phyloP scores from a whole-genome alignment of 768 basidiomycete genomes.

The Melanogaster broomeanus region DNA sequence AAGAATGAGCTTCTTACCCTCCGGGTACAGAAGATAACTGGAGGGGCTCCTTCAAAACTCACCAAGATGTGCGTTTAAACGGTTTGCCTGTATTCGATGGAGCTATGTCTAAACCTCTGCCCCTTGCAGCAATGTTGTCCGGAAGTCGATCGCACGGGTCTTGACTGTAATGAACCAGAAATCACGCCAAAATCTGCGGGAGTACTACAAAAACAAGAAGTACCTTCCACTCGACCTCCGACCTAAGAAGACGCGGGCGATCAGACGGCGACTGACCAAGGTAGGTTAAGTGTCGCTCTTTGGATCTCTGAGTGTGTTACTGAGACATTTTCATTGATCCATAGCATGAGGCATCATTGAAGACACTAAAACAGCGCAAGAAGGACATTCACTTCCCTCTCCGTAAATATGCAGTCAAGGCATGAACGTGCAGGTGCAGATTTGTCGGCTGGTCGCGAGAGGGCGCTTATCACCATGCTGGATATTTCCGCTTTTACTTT shows the following conservation, averaged over 20 bases:
- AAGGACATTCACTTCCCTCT: slow-evolving; percentile 92
- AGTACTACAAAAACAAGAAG: slow-evolving; percentile 98
- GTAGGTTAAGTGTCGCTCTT: slow-evolving; percentile 42
- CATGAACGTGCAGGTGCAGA: slow-evolving; percentile 46
- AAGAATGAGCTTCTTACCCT: slow-evolving; percentile 93
- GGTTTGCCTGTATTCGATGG: background rate
- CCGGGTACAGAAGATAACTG: slow-evolving; percentile 97
- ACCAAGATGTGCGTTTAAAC: slow-evolving; percentile 84
- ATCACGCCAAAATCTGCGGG: slow-evolving; percentile 92
- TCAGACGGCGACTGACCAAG: slow-evolving; percentile 92
- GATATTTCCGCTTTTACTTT: slow-evolving; percentile 31
- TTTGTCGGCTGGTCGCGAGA: slow-evolving; percentile 21
- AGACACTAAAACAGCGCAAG: slow-evolving; percentile 94
- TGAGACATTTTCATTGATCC: slow-evolving; percentile 9
- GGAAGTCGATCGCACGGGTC: slow-evolving; percentile 98
- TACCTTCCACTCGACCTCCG: slow-evolving; percentile 97
- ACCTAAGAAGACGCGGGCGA: slow-evolving; percentile 96
- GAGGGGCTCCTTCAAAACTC: slow-evolving; percentile 92
- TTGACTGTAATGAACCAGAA: slow-evolving; percentile 99
- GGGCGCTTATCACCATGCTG: slow-evolving; percentile 6
- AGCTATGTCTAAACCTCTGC: background rate
- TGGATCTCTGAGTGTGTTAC: background rate
- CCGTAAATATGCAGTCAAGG: slow-evolving; percentile 96
- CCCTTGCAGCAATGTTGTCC: slow-evolving; percentile 79
- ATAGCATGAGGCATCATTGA: slow-evolving; percentile 80